phyloP scores from a whole-genome alignment of 2,329 filamentous ascomycete species.

The Penicillium hordei region DNA sequence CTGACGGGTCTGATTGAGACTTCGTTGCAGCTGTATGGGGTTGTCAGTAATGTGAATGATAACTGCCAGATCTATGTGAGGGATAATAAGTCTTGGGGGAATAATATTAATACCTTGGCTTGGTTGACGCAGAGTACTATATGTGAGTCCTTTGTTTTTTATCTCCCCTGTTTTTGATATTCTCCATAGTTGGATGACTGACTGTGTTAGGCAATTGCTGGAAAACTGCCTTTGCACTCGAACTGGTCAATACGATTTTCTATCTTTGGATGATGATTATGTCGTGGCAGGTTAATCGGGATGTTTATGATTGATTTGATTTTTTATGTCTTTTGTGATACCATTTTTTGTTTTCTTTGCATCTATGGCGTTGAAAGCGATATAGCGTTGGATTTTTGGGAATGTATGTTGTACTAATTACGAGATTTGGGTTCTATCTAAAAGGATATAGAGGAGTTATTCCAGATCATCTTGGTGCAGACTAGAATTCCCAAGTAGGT shows the following conservation, averaged over 20 bases:
- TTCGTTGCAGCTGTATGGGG: conserved; percentile 60
- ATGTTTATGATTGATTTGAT: conserved; percentile 28
- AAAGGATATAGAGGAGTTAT: not conserved
- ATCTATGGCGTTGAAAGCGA: conserved; percentile 10
- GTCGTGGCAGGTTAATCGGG: conserved; percentile 54
- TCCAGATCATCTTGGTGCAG: not conserved
- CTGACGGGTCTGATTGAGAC: conserved; percentile 64
- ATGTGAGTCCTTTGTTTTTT: conserved; percentile 45
- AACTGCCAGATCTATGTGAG: conserved; percentile 60
- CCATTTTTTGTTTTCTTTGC: conserved; percentile 5
- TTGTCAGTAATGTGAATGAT: conserved; percentile 56
- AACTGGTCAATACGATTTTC: conserved; percentile 63
- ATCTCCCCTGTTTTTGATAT: not conserved
- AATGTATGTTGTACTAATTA: not conserved
- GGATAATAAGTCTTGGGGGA: conserved; percentile 47
- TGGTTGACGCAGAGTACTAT: conserved; percentile 64
- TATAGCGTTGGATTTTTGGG: not conserved
- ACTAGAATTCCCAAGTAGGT: not conserved
- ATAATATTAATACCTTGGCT: conserved; percentile 57
- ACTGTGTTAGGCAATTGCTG: conserved; percentile 56
- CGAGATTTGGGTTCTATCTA: not conserved
- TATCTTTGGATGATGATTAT: conserved; percentile 67
- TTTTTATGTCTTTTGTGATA: conserved; percentile 4
- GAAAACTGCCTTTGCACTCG: conserved; percentile 64
- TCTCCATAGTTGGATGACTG: not conserved